phyloP scores from a whole-genome alignment of 306 rosid genomes.

The Abrus pulchellus region DNA sequence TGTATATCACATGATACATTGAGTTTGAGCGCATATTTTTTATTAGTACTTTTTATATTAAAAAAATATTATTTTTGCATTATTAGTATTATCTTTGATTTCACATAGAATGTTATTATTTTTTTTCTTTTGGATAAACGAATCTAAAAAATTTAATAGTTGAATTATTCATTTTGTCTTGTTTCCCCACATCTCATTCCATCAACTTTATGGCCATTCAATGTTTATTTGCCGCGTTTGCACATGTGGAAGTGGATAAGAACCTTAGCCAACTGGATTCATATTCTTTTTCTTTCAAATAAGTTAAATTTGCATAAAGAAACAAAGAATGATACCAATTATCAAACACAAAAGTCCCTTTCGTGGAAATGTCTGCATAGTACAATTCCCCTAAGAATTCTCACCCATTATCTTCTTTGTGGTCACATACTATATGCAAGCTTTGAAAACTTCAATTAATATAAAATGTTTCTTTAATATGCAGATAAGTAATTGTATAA shows the following conservation, averaged over 20 bases:
- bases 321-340: background rate
- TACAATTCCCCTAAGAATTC: conserved; percentile 35
- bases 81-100: too few species aligned
- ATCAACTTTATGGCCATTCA: conserved; percentile 26
- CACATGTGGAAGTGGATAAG: conserved; percentile 43
- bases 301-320: background rate
- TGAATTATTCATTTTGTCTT: conserved; percentile 28
- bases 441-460: conserved; percentile 43
- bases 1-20: too few species aligned
- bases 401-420: conserved; percentile 31
- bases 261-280: conserved; percentile 11
- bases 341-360: conserved; percentile 7
- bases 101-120: too few species aligned
- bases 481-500: background rate
- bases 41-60: too few species aligned
- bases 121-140: too few species aligned
- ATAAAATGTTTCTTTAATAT: background rate
- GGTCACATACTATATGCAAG: background rate
- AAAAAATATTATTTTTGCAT: too few species aligned
- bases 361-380: conserved; percentile 11
- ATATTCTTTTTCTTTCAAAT: background rate
- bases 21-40: too few species aligned
- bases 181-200: background rate
- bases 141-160: too few species aligned
- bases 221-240: conserved; percentile 49